Percentiles rank a stretch among this genome's conserved stretches.
Conservation (phyloP, 139 green algal genomes). For the Zygnema circumcarinatum region DNA sequence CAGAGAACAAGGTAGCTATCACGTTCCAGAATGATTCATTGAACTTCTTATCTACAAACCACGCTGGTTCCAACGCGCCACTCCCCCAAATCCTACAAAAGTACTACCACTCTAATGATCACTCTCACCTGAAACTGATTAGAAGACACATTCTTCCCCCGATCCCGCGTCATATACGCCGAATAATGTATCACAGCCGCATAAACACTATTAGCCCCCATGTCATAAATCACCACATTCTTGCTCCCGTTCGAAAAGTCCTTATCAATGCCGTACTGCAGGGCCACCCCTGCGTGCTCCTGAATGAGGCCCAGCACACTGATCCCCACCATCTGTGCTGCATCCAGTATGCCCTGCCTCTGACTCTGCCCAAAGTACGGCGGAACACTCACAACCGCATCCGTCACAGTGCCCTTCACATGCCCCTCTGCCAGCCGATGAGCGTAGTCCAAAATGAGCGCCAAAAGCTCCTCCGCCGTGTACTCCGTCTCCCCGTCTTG, state of each 20-base stretch:
- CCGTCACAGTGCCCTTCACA: constrained; percentile 71
- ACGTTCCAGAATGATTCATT: too few relatives aligned
- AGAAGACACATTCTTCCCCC: constrained; percentile 70
- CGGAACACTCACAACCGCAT: constrained; percentile 89
- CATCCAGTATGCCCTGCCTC: constrained; percentile 81
- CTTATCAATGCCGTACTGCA: constrained; percentile 97
- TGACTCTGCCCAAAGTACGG: constrained; percentile 85
- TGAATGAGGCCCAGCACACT: constrained; percentile 88
- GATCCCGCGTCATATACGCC: constrained; percentile 76
- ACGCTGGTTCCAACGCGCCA: too few relatives aligned
- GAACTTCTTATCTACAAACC: too few relatives aligned
- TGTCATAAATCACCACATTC: constrained; percentile 90
- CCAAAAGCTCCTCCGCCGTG: constrained; percentile 87
- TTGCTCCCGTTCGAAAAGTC: constrained; percentile 69
- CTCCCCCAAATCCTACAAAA: too few relatives aligned
- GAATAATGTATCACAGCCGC: constrained; percentile 86
- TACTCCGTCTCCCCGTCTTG: constrained; percentile 63
- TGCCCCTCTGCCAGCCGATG: constrained; percentile 77
- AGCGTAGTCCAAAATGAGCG: constrained; percentile 87
- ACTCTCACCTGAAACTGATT: constrained; percentile 83
- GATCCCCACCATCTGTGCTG: constrained; percentile 63
- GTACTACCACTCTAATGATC: too few relatives aligned
- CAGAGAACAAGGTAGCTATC: too few relatives aligned
- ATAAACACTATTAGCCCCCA: constrained; percentile 81
- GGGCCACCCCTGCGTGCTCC: constrained; percentile 86